Conservation (phyloP, 345 rosid genomes). For the Eucalyptus leucophloia region DNA sequence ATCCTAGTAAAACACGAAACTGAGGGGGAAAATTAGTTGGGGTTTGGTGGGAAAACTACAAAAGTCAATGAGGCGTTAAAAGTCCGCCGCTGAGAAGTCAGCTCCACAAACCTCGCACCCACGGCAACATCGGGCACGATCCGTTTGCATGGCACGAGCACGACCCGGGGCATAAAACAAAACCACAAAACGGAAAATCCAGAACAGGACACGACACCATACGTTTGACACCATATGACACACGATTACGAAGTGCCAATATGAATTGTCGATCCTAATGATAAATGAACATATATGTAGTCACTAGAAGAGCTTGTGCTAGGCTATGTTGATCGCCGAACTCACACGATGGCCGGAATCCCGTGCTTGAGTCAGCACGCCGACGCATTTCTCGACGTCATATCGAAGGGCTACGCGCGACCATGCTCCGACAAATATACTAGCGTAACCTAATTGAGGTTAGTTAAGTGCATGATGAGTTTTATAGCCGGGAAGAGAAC, state of each 20-base stretch:
- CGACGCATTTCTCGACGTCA: background rate
- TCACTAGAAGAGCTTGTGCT: background rate
- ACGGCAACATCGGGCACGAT: background rate
- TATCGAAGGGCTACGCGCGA: background rate
- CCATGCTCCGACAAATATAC: background rate
- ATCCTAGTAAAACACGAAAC: background rate
- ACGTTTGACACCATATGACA: too few relatives aligned
- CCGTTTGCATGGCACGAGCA: background rate
- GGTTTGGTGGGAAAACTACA: background rate
- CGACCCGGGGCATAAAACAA: background rate
- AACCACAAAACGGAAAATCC: background rate
- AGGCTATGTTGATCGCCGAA: background rate
- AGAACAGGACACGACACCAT: background rate
- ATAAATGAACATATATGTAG: background rate
- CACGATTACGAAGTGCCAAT: fast-evolving
- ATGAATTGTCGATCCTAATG: background rate
- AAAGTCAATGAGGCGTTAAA: background rate
- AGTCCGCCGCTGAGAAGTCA: background rate
- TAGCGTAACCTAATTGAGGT: background rate
- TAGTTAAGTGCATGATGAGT: background rate
- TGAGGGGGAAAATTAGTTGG: background rate
- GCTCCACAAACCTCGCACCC: background rate
- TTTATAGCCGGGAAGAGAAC: background rate
- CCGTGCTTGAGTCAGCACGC: background rate
- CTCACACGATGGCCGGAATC: background rate